Evolutionary conservation across 176 grass and related monocot genomes (phyloP).

Genomic region (Pharus latifolius): DNA sequence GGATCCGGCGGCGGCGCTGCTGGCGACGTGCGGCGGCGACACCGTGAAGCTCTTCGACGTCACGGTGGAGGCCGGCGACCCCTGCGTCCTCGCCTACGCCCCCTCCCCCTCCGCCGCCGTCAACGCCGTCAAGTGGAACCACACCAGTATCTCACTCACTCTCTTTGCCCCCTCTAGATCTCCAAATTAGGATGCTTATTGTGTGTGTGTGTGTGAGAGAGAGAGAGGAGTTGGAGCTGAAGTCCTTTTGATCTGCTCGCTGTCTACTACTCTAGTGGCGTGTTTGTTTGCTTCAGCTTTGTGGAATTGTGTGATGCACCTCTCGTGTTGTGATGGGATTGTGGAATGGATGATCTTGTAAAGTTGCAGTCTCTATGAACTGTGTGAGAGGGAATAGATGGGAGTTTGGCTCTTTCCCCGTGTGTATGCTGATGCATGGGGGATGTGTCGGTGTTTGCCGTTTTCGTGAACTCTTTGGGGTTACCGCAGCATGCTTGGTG

Average conservation of each 20-base stretch:
- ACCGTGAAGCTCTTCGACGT: conserved; percentile 94
- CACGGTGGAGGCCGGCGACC: conserved; percentile 64
- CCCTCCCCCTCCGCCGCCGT: conserved; percentile 44
- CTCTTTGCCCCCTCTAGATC: neutral
- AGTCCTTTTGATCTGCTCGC: neutral
- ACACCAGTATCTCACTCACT: conserved; percentile 48
- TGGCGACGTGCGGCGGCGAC: conserved; percentile 77
- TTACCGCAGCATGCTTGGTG: too few species aligned
- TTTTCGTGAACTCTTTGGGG: too few species aligned
- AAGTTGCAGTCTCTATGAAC: neutral
- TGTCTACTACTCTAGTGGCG: neutral
- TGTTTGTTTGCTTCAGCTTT: neutral
- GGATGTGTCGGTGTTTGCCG: too few species aligned
- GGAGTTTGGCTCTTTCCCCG: too few species aligned
- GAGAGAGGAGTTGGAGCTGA: neutral
- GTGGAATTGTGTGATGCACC: neutral
- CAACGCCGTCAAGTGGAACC: conserved; percentile 90
- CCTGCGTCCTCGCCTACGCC: conserved; percentile 79
- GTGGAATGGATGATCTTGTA: neutral
- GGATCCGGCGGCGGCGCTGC: conserved; percentile 68
- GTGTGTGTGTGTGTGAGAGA: neutral
- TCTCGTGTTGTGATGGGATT: neutral
- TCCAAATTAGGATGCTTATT: neutral
- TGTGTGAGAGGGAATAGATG: too few species aligned
- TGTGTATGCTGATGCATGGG: too few species aligned